Conservation (phyloP, 495 filamentous ascomycete genomes). For the Clohesyomyces aquaticus region DNA sequence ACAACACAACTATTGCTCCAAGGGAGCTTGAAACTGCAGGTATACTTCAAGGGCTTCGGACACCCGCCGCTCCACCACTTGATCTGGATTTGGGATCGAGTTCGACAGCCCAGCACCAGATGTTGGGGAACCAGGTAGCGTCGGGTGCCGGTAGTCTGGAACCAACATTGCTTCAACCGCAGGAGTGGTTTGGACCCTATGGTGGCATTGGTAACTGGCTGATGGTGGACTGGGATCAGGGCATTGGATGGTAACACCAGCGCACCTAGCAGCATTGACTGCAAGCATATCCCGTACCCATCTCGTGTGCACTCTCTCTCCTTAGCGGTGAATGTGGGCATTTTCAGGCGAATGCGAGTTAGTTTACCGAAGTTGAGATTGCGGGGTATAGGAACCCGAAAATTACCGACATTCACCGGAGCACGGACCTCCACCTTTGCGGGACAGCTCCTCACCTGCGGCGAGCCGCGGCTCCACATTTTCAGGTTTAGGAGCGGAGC, state of each 20-base stretch:
- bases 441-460: background rate
- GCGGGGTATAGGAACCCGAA: constrained; percentile 8
- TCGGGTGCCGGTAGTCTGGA: constrained; percentile 7
- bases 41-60: constrained; percentile 34
- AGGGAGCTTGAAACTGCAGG: constrained; percentile 38
- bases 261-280: background rate
- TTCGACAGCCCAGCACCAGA: constrained; percentile 11
- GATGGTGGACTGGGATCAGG: constrained; percentile 33
- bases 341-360: constrained; percentile 18
- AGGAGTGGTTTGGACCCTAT: constrained; percentile 29
- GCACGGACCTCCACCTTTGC: background rate
- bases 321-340: background rate
- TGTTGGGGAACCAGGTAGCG: constrained; percentile 5
- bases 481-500: background rate
- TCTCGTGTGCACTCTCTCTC: background rate
- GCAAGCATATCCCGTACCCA: background rate
- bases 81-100: constrained; percentile 11
- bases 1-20: constrained; percentile 5
- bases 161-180: constrained; percentile 27
- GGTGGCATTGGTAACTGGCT: constrained; percentile 32
- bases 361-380: constrained; percentile 2
- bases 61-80: constrained; percentile 13
- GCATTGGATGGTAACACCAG: constrained; percentile 9
- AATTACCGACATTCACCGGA: background rate
- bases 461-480: no score